Base-by-base conservation (phyloP, 2,329 filamentous ascomycete species). In the Penicillium aurantiogriseum region DNA sequence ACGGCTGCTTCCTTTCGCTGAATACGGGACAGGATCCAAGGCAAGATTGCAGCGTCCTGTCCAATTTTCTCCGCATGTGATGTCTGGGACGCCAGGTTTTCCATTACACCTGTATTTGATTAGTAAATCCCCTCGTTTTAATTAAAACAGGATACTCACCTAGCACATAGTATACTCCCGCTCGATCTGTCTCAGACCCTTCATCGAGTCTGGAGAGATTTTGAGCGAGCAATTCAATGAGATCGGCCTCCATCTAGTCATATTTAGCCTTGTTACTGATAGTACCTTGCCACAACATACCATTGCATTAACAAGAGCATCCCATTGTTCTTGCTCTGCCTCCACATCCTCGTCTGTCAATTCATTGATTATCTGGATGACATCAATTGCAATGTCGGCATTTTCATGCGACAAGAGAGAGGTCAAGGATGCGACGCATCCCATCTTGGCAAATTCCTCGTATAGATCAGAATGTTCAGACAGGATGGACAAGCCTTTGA, bases 311-410 rank as follows among this genome's bases (percentile, higher is more conserved):
- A 92, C 91, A 9, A 99, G 77, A 1, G 77, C 80, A 59, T 89
- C 85, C 91, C 92, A 97, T 67, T 97, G 87, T 54, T 85, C 85
- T 66, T 92, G 87, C 58, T 88, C 86, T 2, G 90, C 91, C 42
- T 87, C 83, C 2, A 96, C 91, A 69, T 97, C 93, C 71, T 99
- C 92, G 67, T 97, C 94, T 15, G 91, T 95, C 64, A 97, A 79
- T 77, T 99, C 94, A 55, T 86, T 88, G 50, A 99, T 85, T 46
- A 97, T 90, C 77, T 97, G 90, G 49, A 96, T 87, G 0, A 89
- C 90, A 62, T 89, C 90, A 67, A 97, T 96, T 11, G 94, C 92
- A 63, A 99, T 95, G 70, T 99, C 94, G 0, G 92, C 93, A 72
- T 99, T 99, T 68, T 99, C 94, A 72, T 99, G 94, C 17, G 93